Evolutionary conservation across 352 stramenopile genomes (phyloP), one percentile per base, ranked within the genome.

Genomic region (Globisporangium viniferum): DNA sequence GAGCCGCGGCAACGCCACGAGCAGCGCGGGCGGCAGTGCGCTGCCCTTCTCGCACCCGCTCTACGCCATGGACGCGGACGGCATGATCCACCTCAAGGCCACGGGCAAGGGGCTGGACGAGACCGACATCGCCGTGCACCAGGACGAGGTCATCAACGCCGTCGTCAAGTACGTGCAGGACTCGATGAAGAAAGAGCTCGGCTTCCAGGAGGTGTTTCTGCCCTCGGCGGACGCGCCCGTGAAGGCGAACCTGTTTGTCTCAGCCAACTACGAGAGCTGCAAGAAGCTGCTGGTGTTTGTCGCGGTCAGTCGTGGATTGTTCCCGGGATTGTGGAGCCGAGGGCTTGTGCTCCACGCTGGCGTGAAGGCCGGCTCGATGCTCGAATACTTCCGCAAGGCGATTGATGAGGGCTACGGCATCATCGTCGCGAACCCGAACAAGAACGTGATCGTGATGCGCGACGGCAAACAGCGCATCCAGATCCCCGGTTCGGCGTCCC

Each of bases 341-440:
- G 88, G 86, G 0, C 69, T 97, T 5, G 82, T 95, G 51, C 76
- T 97, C 41, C 88, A 96, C 58, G 88, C 86, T 10, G 90, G 90
- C n/a, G 80, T 97, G 61, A 88, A 94, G 69, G 88, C 82, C 20
- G 89, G 89, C 10, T 93, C 86, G 22, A 97, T 97, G 90, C 76
- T 97, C 63, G 83, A 90, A 57, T 96, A 95, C 70, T 95, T 97
- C 64, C 84, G 88, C 70, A 93, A 94, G 70, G 90, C 90, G 5
- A 81, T 95, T 1, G 84, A 92, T 62, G 82, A 94, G 64, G 86
- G 84, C 3, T 94, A 94, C 63, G 90, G 90, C 44, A 92, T 97
- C 51, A 84, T 96, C 62, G 89, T 97, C 2, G 85, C 88, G 31
- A 97, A 97, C 64, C 90, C 90, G 0, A 96, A 95, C 78, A 95